These are phyloP conservation scores for Panicum virgatum DNA, from an alignment of 202 grass and related monocot genomes.

Conservation along the genomic window DNA sequence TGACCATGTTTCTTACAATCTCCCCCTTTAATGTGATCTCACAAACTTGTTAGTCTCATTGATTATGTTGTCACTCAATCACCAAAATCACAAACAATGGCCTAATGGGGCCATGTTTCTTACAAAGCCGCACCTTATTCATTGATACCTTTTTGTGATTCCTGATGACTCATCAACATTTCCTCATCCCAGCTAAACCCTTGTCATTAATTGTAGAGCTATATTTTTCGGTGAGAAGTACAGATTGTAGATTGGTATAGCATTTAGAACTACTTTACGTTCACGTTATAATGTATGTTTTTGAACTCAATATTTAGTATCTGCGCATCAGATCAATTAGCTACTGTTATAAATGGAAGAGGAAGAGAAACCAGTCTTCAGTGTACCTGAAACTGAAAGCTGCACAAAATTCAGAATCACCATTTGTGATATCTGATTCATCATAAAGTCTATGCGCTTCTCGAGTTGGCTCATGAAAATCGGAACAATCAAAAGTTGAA, in stretches of 20 bases:
- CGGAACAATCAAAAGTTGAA: not conserved
- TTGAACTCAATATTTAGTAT: not conserved
- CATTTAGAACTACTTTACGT: not conserved
- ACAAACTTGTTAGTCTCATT: too few species aligned
- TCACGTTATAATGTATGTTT: not conserved
- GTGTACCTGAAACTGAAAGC: conserved; percentile 10
- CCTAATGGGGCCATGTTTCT: too few species aligned
- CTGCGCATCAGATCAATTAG: not conserved
- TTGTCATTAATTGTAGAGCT: not conserved
- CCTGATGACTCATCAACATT: conserved; percentile 10
- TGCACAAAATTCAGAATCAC: not conserved
- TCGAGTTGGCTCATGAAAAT: conserved; percentile 8
- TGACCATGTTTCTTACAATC: too few species aligned
- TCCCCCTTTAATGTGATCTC: too few species aligned
- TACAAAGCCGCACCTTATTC: not conserved
- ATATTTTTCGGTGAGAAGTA: not conserved
- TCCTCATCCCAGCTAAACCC: not conserved
- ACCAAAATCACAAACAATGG: too few species aligned
- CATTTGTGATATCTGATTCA: not conserved
- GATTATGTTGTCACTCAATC: too few species aligned
- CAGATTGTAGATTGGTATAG: not conserved
- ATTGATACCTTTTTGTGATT: conserved; percentile 7
- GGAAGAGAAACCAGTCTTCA: not conserved
- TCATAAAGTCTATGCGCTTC: conserved; percentile 4
- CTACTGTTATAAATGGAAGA: not conserved